Evolutionary conservation across 306 rosid species (phyloP).

Genomic region (Glycine tomentella): DNA sequence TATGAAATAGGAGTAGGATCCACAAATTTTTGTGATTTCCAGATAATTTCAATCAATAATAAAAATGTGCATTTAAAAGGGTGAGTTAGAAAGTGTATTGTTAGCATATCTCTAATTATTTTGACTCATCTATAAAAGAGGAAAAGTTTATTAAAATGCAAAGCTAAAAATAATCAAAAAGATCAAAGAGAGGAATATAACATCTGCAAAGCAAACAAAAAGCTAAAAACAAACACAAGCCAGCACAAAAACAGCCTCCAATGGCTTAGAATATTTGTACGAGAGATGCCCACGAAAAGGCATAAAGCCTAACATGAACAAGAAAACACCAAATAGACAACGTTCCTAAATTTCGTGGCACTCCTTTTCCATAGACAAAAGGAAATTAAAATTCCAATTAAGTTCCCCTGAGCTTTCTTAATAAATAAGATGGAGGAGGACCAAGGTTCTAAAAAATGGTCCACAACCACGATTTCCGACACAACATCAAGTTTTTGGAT

Average conservation of each 20-base stretch:
- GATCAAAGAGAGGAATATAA: constrained; percentile 37
- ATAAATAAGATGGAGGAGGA: constrained; percentile 20
- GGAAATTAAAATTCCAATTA: constrained; percentile 35
- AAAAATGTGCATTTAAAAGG: not conserved
- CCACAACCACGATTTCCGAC: not conserved
- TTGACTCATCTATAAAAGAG: not conserved
- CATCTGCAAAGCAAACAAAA: constrained; percentile 30
- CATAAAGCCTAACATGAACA: not conserved
- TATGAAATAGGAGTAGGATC: not conserved
- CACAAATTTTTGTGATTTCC: not conserved
- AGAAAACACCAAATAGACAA: constrained; percentile 18
- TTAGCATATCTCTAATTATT: not conserved
- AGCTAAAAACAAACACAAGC: not conserved
- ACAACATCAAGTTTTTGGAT: not conserved
- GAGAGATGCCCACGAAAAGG: constrained; percentile 26
- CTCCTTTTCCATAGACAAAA: not conserved
- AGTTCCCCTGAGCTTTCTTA: not conserved
- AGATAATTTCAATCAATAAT: not conserved
- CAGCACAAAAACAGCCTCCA: not conserved
- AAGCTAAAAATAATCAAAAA: constrained; percentile 20
- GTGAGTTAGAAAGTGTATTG: not conserved
- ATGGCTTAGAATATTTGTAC: constrained; percentile 32
- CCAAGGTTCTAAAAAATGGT: not conserved
- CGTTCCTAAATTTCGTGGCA: constrained; percentile 7
- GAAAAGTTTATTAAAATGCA: constrained; percentile 30